Base-by-base conservation (phyloP, 768 basidiomycete genomes). In the Boletus bicolor region DNA sequence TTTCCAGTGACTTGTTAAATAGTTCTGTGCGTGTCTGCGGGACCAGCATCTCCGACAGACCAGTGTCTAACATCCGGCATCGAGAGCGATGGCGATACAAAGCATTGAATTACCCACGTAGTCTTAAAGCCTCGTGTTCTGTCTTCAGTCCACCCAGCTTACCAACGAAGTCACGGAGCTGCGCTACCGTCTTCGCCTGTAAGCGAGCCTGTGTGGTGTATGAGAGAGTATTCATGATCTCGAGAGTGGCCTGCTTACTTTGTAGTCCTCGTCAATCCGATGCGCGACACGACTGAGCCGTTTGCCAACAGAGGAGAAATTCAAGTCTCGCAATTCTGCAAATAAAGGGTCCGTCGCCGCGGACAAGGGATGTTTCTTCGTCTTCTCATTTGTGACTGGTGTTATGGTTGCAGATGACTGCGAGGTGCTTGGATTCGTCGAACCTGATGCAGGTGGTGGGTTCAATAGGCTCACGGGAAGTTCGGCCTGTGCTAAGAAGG, bases 141-240 rank as follows among this genome's bases (percentile, higher is more conserved):
- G 82, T 83, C 73, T 98, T 93, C 59, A 98, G 75, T 2, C 93
- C 93, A 21, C 94, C 92, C 2, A 99, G 78, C 67, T 91, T 94
- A 12, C 95, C 94, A 19, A 99, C 97, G 72, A 99, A 98, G 67
- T 94, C 92, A 54, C 88, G 83, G 64, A 99, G 76, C 72, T 99
- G 92, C 11, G 89, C 84, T 17, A 95, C 89, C 12, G 93, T 95
- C 73, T 93, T 92, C 17, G 93, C 84, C 72, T 93, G 85, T 53
- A 91, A 82, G 54, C 90, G 84, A 44, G 87, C 86, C 90, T 92
- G 65, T 12, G 21, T 44, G 42, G 17, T 11, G 41, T 35, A 24
- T 55, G 44, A 63, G 44, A 53, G 30, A 38, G 39, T 26, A 49
- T 43, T 57, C 45, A 30, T 15, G 39, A 42, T 32, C 28, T 30